These are phyloP conservation scores for Ilyonectria sp. DNA, from an alignment of 2,329 filamentous ascomycete genomes.

Conservation along the genomic window DNA sequence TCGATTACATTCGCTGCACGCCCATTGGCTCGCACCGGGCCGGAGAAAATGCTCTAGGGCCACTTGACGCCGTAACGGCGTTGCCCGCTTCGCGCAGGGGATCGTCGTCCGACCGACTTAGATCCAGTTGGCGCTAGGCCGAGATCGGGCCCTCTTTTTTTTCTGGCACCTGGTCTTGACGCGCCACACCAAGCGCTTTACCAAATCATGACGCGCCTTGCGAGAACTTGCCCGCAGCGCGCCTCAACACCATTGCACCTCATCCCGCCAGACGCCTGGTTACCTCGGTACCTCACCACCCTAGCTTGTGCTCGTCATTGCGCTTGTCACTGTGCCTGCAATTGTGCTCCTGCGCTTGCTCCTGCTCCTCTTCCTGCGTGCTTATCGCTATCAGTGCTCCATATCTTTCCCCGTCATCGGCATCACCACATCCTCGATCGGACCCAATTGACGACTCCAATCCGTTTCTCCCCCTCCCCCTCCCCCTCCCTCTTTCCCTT, in stretches of 20 bases:
- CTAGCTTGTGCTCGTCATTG: conserved; percentile 2
- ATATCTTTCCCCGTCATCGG: conserved; percentile 14
- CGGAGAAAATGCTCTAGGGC: conserved; percentile 43
- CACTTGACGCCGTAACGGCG: conserved; percentile 38
- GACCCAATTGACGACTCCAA: conserved; percentile 12
- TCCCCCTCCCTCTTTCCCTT: conserved; percentile 14
- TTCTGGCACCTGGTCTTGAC: conserved; percentile 21
- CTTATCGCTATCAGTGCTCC: conserved; percentile 3
- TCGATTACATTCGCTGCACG: conserved; percentile 47
- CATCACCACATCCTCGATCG: background rate
- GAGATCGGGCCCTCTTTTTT: conserved; percentile 48
- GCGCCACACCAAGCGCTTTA: conserved; percentile 23
- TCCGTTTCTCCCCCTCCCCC: background rate
- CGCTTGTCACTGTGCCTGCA: background rate
- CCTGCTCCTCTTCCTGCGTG: background rate
- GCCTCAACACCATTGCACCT: conserved; percentile 8
- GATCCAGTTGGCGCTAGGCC: conserved; percentile 47
- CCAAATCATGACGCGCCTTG: conserved; percentile 28
- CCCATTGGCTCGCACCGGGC: conserved; percentile 42
- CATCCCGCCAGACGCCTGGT: conserved; percentile 6
- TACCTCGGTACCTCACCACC: conserved; percentile 11
- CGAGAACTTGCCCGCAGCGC: conserved; percentile 9
- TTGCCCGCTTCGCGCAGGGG: conserved; percentile 42
- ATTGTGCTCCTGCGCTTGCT: conserved; percentile 4
- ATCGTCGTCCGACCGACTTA: conserved; percentile 42